Evolutionary conservation across 305 asterid species (phyloP).

Genomic region (Ilex paraguariensis): DNA sequence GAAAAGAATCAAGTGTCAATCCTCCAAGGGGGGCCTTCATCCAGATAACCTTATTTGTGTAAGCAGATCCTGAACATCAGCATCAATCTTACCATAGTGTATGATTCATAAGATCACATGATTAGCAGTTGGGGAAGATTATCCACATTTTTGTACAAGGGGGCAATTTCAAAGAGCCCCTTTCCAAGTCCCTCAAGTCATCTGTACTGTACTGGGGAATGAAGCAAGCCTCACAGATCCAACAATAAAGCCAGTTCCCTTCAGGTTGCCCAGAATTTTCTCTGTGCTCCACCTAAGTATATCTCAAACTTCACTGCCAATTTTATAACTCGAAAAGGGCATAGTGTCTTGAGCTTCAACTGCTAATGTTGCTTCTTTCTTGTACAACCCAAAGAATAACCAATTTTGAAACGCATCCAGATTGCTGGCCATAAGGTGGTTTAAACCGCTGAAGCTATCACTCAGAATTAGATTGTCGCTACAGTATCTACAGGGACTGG

Average conservation of each 20-base stretch:
- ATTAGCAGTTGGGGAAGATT: neutral
- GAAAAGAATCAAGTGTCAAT: neutral
- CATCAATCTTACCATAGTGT: neutral
- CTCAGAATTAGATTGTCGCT: conserved; percentile 74
- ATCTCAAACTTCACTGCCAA: conserved; percentile 46
- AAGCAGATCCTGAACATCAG: neutral
- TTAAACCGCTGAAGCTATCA: conserved; percentile 83
- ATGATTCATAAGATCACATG: neutral
- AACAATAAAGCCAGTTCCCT: neutral
- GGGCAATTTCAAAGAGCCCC: neutral
- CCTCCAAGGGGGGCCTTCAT: too few relatives aligned
- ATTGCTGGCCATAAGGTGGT: conserved; percentile 82
- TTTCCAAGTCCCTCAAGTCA: neutral
- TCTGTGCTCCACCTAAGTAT: conserved; percentile 2
- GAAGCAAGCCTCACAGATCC: neutral
- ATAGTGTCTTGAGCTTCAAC: conserved; percentile 48
- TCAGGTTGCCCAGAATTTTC: neutral
- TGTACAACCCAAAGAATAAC: conserved; percentile 76
- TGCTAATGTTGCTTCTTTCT: conserved; percentile 57
- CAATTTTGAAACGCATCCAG: conserved; percentile 86
- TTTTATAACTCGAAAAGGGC: conserved; percentile 45
- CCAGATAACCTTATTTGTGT: neutral
- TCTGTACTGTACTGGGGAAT: neutral
- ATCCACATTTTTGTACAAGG: neutral
- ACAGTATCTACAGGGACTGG: conserved; percentile 85